Percentiles rank a stretch among this genome's conserved stretches.
Conservation (phyloP, 148 eudicot genomes). For the Vaccinium macrocarpon region DNA sequence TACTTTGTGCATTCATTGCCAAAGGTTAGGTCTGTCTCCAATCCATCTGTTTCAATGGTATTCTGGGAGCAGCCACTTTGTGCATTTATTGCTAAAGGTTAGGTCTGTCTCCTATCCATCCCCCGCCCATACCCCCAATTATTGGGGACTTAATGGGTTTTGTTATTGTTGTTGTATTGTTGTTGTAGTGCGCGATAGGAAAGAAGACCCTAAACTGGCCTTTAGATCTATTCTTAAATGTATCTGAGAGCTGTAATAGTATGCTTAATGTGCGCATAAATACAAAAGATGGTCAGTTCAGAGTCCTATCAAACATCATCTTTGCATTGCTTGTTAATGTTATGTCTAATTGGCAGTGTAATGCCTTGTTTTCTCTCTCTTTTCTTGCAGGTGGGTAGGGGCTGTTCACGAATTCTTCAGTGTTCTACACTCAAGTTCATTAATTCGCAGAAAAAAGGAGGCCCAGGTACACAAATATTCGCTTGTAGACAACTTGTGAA, state of each 20-base stretch:
- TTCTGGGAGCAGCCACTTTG: too few relatives aligned
- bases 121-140: too few relatives aligned
- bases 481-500: neutral
- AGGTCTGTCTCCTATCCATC: too few relatives aligned
- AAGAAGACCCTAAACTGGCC: neutral
- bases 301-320: neutral
- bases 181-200: neutral
- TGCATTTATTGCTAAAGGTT: too few relatives aligned
- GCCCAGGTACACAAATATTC: constrained; percentile 42
- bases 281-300: neutral
- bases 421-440: constrained; percentile 53
- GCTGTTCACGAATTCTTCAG: constrained; percentile 70
- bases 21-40: too few relatives aligned
- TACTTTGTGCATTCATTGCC: too few relatives aligned
- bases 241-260: neutral
- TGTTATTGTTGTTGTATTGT: too few relatives aligned
- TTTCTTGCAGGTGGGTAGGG: constrained; percentile 85
- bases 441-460: constrained; percentile 52
- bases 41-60: too few relatives aligned
- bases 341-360: neutral
- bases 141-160: too few relatives aligned
- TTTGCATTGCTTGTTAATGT: neutral
- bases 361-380: neutral
- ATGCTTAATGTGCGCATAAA: neutral
- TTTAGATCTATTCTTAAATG: neutral